phyloP scores from a whole-genome alignment of 2,329 filamentous ascomycete species.

The Xylaria sp. region DNA sequence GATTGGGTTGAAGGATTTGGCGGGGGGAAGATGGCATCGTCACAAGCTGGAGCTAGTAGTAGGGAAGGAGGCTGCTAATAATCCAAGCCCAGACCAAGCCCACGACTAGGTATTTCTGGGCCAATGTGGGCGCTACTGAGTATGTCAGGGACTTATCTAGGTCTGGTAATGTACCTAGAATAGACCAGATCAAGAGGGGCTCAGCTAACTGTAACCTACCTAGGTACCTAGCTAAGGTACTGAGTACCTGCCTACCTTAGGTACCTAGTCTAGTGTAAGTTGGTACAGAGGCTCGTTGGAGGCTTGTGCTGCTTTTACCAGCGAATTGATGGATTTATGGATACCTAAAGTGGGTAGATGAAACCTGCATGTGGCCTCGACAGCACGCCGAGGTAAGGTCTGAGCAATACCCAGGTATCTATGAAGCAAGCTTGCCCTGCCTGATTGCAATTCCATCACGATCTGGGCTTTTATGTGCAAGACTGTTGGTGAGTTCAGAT shows the following conservation, averaged over 20 bases:
- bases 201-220: too few relatives aligned
- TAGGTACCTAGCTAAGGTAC: too few relatives aligned
- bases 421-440: background rate
- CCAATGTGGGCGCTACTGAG: too few relatives aligned
- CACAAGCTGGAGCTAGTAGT: conserved; percentile 9
- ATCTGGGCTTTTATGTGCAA: conserved; percentile 22
- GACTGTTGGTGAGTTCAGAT: background rate
- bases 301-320: background rate
- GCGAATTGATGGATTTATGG: conserved; percentile 2
- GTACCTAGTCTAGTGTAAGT: too few relatives aligned
- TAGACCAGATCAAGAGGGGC: too few relatives aligned
- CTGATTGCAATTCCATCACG: conserved; percentile 19
- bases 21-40: conserved; percentile 18
- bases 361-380: background rate
- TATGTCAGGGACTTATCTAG: too few relatives aligned
- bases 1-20: conserved; percentile 5
- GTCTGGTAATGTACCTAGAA: too few relatives aligned
- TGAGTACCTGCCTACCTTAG: too few relatives aligned
- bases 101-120: too few relatives aligned
- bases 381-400: background rate
- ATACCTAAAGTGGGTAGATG: background rate
- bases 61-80: too few relatives aligned
- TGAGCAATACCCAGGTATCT: too few relatives aligned
- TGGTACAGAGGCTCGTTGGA: background rate
- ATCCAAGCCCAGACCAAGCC: too few relatives aligned